Percentiles rank a stretch among this genome's conserved stretches.
These are phyloP conservation scores for Pseudocercospora vitis DNA, from an alignment of 2,329 filamentous ascomycete genomes.

Conservation along the genomic window DNA sequence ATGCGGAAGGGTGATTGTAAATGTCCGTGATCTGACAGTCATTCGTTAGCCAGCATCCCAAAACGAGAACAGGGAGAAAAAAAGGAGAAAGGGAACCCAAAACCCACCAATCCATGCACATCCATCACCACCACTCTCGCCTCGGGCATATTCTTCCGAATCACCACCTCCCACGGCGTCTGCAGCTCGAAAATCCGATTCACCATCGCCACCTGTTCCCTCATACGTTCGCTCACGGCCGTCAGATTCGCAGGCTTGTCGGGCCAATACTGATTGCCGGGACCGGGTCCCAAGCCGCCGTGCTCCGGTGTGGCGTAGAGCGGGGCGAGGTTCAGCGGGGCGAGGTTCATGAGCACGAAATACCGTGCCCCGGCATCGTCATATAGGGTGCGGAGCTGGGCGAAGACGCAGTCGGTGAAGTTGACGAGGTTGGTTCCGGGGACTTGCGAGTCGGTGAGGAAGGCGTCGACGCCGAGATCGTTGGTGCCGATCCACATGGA, in stretches of 20 bases:
- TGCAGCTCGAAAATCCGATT: slow-evolving; percentile 56
- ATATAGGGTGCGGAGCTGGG: slow-evolving; percentile 64
- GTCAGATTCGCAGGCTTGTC: slow-evolving; percentile 53
- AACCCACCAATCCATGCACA: slow-evolving; percentile 58
- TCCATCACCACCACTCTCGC: slow-evolving; percentile 67
- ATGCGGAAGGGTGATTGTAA: slow-evolving; percentile 58
- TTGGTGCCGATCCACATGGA: slow-evolving; percentile 81
- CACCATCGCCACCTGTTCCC: slow-evolving; percentile 51
- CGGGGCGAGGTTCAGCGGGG: slow-evolving; percentile 66
- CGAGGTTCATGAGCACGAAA: slow-evolving; percentile 70
- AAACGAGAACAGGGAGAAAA: background rate
- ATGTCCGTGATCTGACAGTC: slow-evolving; percentile 59
- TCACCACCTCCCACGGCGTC: slow-evolving; percentile 48
- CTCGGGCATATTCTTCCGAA: slow-evolving; percentile 50
- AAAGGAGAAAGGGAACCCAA: background rate
- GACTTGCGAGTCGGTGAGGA: slow-evolving; percentile 65
- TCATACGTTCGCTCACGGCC: slow-evolving; percentile 52
- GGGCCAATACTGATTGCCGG: slow-evolving; percentile 49
- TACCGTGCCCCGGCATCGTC: slow-evolving; percentile 63
- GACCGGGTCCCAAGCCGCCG: slow-evolving; percentile 45
- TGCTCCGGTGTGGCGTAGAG: slow-evolving; percentile 55
- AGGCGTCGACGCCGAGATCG: slow-evolving; percentile 66
- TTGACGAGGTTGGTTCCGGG: slow-evolving; percentile 59
- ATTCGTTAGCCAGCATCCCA: background rate
- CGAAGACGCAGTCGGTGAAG: slow-evolving; percentile 69